Evolutionary conservation across 2,329 filamentous ascomycete species (phyloP).

Genomic region (Penicillium sp.): DNA sequence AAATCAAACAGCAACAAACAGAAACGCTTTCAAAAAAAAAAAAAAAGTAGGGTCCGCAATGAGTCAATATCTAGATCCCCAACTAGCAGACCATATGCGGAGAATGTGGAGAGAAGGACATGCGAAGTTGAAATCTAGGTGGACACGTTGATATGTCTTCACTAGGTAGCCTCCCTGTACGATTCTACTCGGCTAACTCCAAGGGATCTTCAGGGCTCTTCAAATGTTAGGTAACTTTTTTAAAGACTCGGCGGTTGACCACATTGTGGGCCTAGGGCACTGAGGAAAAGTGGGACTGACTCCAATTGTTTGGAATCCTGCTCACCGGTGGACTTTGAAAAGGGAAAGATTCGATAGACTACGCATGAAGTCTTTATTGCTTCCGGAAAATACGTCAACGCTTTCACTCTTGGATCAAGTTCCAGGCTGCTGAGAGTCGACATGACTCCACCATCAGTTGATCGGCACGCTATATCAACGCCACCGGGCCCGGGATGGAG

Average conservation of each 20-base stretch:
- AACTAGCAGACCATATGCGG: background rate
- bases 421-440: background rate
- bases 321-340: background rate
- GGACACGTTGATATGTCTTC: background rate
- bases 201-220: background rate
- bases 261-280: background rate
- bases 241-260: background rate
- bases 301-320: background rate
- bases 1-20: background rate
- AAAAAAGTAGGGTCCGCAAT: too few species aligned
- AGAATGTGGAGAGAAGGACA: background rate
- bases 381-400: background rate
- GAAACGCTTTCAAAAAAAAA: background rate
- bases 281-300: background rate
- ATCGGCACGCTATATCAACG: background rate
- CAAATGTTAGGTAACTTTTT: conserved; percentile 5
- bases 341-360: background rate
- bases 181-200: background rate
- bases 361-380: background rate
- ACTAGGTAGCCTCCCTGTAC: background rate
- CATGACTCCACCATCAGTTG: background rate
- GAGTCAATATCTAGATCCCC: background rate
- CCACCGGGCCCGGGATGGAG: background rate
- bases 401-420: background rate
- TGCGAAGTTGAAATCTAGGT: background rate